Evolutionary conservation across 208 protist species (phyloP).

Genomic region (Strigomonas culicis): DNA sequence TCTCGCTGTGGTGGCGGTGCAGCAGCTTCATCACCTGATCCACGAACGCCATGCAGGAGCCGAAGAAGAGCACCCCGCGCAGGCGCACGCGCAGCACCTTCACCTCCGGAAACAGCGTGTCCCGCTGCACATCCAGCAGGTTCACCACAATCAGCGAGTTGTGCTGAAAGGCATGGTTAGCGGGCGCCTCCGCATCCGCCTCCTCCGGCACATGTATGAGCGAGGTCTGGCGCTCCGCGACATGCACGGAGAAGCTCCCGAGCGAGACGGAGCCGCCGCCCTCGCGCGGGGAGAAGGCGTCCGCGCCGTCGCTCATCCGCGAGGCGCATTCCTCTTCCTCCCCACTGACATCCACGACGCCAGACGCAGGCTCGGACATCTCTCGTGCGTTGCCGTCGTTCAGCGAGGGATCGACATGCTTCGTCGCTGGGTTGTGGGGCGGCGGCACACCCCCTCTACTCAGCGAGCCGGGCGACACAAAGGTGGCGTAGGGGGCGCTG

Average conservation of each 20-base stretch:
- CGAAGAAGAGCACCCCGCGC: conserved; percentile 49
- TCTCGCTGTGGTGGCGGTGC: conserved; percentile 39
- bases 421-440: too few relatives aligned
- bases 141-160: conserved; percentile 31
- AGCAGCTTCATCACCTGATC: conserved; percentile 43
- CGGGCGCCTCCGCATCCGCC: background rate
- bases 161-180: conserved; percentile 5
- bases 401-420: background rate
- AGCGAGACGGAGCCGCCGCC: too few relatives aligned
- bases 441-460: too few relatives aligned
- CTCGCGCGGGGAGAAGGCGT: background rate
- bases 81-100: conserved; percentile 44
- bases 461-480: background rate
- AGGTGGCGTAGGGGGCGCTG: conserved; percentile 1
- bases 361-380: too few relatives aligned
- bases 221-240: background rate
- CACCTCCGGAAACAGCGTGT: conserved; percentile 36
- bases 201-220: conserved; percentile 3
- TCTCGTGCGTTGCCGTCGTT: background rate
- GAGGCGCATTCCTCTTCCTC: background rate
- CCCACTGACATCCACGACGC: too few relatives aligned
- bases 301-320: background rate
- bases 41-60: conserved; percentile 51
- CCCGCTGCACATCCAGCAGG: conserved; percentile 33
- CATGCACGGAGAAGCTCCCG: too few relatives aligned